Evolutionary conservation across 2,329 filamentous ascomycete genomes (phyloP).

Genomic region (Shiraia sp.): DNA sequence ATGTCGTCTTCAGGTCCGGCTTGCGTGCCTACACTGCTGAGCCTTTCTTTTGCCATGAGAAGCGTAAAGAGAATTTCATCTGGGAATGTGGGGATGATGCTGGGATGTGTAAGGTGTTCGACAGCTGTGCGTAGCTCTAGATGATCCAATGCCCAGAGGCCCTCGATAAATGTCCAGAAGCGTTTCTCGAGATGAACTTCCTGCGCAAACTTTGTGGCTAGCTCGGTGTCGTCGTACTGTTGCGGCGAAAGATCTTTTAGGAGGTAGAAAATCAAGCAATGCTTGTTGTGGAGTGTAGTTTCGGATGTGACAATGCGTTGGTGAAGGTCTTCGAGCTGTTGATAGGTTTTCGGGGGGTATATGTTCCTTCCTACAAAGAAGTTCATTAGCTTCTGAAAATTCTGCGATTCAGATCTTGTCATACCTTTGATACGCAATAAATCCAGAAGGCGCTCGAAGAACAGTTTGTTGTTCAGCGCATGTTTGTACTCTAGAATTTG

Average conservation of each 20-base stretch:
- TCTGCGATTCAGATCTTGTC: constrained; percentile 4
- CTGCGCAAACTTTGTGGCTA: constrained; percentile 62
- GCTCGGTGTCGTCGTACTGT: constrained; percentile 52
- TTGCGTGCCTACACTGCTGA: constrained; percentile 20
- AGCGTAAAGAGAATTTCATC: constrained; percentile 78
- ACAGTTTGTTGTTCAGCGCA: constrained; percentile 69
- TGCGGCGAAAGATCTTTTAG: constrained; percentile 71
- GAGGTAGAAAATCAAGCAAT: constrained; percentile 82
- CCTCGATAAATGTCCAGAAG: constrained; percentile 80
- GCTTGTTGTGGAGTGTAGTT: constrained; percentile 74
- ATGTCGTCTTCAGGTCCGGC: constrained; percentile 44
- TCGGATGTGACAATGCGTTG: constrained; percentile 67
- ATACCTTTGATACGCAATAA: constrained; percentile 73
- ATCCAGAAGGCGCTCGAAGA: constrained; percentile 77
- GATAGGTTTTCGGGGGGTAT: constrained; percentile 75
- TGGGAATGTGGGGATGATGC: constrained; percentile 77
- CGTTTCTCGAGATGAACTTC: constrained; percentile 70
- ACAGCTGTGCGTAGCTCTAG: constrained; percentile 68
- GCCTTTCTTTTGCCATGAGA: constrained; percentile 51
- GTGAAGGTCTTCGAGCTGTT: constrained; percentile 70
- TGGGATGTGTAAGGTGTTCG: constrained; percentile 77
- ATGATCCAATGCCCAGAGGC: constrained; percentile 79
- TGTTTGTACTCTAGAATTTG: constrained; percentile 70
- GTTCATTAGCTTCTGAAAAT: constrained; percentile 4
- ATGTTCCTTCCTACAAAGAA: constrained; percentile 57